Base-by-base conservation (phyloP, 345 rosid genomes). In the Microcos paniculata region DNA sequence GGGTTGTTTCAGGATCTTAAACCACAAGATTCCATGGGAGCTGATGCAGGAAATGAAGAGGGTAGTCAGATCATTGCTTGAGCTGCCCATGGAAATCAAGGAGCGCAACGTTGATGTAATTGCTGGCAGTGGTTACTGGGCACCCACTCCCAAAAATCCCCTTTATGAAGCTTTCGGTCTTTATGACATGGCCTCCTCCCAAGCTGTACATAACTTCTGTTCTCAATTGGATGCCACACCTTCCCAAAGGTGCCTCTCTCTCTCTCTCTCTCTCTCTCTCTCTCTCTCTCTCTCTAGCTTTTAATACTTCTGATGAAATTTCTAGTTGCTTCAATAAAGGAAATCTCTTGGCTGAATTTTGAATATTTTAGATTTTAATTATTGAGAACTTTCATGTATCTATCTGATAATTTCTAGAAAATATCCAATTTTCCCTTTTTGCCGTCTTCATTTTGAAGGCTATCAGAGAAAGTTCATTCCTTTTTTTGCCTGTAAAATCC, bases 161-260 rank as follows among this genome's bases (percentile, higher is more conserved):
- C 91, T 89, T 33, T 94, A 92, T 52, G 97, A 94, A 70, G 90
- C 98, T 7, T 79, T 92, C 33, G 97, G 98, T 49, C 90, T 94
- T 43, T 92, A 83, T 75, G 92, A 90, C 70, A 76, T 89, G 85
- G 88, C 89, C 45, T 89, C 91, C 45, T 71, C 90, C 62, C 83
- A 82, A 67, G 91, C 95, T 46, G 88, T 94, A 13, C 67, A 77
- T 30, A 42, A 72, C 62, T 95, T 95, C 64, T 93, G 91, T 81
- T 86, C 88, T 57, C 93, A 90, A 33, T 79, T 95, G 35, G 87
- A 86, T 6, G 93, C 94, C 73, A 81, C 94, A 43, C 65, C 91
- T 40, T 83, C 76, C 30, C 98, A 91, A 78, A 91, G 97, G 98
- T 91, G 24, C 14, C 4, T 9, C 0, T 35, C 51, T 30, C n/a